A percentile compares a stretch with the other conserved stretches of the same genome.
phyloP scores from a whole-genome alignment of 2,329 filamentous ascomycete genomes.

The Hymenoscyphus scutula region DNA sequence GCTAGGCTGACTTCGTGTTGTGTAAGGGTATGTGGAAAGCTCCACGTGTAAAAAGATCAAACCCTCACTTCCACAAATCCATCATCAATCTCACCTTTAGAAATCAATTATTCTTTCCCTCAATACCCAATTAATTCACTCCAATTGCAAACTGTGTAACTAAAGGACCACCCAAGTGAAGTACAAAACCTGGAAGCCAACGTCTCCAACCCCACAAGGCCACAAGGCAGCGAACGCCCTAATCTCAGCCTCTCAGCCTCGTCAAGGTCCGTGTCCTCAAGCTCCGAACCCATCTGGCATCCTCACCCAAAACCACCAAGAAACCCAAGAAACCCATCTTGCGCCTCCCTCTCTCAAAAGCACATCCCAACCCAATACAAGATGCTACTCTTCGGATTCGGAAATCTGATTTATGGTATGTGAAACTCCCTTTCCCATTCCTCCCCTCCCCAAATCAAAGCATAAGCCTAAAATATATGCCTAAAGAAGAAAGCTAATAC shows the following conservation, averaged over 20 bases:
- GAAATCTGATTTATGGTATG: conserved; percentile 71
- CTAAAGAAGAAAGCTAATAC: conserved; percentile 9
- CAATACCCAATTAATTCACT: too few relatives aligned
- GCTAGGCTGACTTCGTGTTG: neutral
- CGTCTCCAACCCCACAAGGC: conserved; percentile 6
- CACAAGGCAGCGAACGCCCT: neutral
- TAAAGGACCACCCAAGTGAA: neutral
- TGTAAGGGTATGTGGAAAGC: neutral
- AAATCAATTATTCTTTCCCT: neutral
- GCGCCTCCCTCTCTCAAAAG: conserved; percentile 6
- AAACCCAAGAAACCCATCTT: neutral
- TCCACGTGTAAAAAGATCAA: neutral
- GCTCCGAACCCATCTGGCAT: conserved; percentile 16
- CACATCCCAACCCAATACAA: conserved; percentile 32
- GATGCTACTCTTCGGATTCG: conserved; percentile 69
- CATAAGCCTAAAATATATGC: neutral
- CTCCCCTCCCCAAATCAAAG: neutral
- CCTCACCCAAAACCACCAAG: conserved; percentile 13
- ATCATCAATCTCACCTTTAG: neutral
- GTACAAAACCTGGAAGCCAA: neutral
- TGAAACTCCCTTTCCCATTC: conserved; percentile 6
- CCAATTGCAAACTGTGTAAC: too few relatives aligned
- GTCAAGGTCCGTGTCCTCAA: conserved; percentile 24
- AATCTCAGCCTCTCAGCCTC: conserved; percentile 22
- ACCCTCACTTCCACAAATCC: neutral